Evolutionary conservation across 1,284 basidiomycete species (phyloP).

Genomic region (Leccinum fallax): DNA sequence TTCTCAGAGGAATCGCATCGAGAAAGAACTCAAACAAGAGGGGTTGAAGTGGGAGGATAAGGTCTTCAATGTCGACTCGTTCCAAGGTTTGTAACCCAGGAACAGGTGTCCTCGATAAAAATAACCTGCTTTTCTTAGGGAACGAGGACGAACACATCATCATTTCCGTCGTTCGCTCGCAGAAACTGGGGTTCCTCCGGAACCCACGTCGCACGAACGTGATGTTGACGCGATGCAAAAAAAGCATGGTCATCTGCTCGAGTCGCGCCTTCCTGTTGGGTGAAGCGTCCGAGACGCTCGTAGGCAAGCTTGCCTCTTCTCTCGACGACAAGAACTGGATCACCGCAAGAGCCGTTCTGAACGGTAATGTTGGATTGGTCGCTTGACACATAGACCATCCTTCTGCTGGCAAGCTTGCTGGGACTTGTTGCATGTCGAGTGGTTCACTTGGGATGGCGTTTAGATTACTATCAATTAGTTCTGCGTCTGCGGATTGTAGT

Average conservation of each 20-base stretch:
- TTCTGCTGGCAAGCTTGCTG: background rate
- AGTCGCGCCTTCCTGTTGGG: conserved; percentile 47
- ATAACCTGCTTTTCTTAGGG: conserved; percentile 23
- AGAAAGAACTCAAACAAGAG: conserved; percentile 45
- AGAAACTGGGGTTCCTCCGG: conserved; percentile 49
- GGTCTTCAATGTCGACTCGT: conserved; percentile 66
- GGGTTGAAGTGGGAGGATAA: conserved; percentile 54
- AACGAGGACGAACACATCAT: conserved; percentile 56
- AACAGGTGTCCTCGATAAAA: conserved; percentile 20
- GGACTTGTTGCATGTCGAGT: background rate
- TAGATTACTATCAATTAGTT: background rate
- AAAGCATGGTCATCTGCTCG: conserved; percentile 56
- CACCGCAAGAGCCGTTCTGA: conserved; percentile 12
- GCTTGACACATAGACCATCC: too few relatives aligned
- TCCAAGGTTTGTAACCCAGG: conserved; percentile 50
- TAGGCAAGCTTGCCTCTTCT: conserved; percentile 47
- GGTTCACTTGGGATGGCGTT: background rate
- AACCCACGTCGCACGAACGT: conserved; percentile 63
- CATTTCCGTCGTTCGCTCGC: conserved; percentile 57
- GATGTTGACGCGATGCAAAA: conserved; percentile 66
- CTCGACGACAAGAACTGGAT: conserved; percentile 44
- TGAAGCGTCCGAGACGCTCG: conserved; percentile 43
- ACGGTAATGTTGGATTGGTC: background rate
- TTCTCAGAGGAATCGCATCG: conserved; percentile 55
- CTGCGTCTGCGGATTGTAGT: background rate